Evolutionary conservation across 2,329 filamentous ascomycete genomes (phyloP), one percentile per base, ranked within the genome.

Genomic region (Chaetomium sp.): DNA sequence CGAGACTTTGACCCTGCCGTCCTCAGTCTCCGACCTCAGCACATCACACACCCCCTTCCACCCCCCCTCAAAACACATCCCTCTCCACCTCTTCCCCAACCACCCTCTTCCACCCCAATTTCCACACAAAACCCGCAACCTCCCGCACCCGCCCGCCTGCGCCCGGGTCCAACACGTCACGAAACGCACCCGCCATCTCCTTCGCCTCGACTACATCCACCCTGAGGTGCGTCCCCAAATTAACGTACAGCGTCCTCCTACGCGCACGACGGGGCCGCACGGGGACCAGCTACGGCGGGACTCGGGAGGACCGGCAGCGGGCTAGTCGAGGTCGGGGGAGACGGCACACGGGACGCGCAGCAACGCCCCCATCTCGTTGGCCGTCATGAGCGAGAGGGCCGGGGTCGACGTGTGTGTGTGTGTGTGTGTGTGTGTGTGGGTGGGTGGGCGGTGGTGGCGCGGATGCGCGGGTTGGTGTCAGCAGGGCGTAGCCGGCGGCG

Each of bases 71-170:
- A 42, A 42, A 4, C 38, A n/a, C 19, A 47, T 47, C 42, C 42
- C 16, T 47, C 16, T 47, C 42, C 9, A 47, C 42, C 38, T 42
- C 13, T 42, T 42, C 38, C 19, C 38, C 49, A 4, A 12, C 49
- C 49, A 4, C 10, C 23, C 7, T 27, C 23, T 33, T n/a, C 27
- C 27, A 12, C 49, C 19, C 19, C 3, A 53, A 27, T 27, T 53
- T 53, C 50, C n/a, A n/a, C 50, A 53, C 27, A 53, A 29, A 7
- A 53, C 50, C 50, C 13, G 25, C 25, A 53, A n/a, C 50, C 27
- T 53, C 50, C 50, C 13, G 1, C 33, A 19, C 9, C 23, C 49
- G 3, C 3, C 50, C 27, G 5, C 50, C 25, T 29, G 25, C 49
- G 50, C 50, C 13, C 2, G n/a, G 2, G 13, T 31, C 27, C 13